Conservation (phyloP, 2,329 filamentous ascomycete species). For the Cladophialophora carrionii region DNA sequence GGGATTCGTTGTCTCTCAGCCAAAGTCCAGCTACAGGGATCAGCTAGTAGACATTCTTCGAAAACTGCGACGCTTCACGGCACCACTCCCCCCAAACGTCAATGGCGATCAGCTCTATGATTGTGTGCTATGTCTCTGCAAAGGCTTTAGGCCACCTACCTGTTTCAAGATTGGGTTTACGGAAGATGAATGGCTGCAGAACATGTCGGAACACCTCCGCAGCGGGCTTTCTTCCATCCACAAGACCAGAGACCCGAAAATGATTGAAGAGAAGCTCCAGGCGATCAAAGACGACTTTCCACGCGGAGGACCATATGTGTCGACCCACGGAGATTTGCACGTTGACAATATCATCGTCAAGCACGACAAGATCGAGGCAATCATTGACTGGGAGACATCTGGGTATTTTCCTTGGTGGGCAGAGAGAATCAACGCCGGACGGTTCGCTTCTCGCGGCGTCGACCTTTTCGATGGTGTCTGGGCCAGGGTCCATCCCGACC, state of each 20-base stretch:
- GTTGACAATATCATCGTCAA: slow-evolving; percentile 40
- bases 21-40: background rate
- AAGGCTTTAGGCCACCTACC: background rate
- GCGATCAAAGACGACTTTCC: slow-evolving; percentile 28
- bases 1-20: background rate
- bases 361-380: slow-evolving; percentile 37
- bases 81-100: slow-evolving; percentile 14
- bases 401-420: slow-evolving; percentile 37
- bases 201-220: slow-evolving; percentile 2
- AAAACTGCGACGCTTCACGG: background rate
- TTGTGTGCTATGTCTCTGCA: background rate
- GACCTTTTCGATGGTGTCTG: background rate
- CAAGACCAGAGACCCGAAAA: background rate
- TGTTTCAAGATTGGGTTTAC: slow-evolving; percentile 15
- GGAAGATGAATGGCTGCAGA: slow-evolving; percentile 18
- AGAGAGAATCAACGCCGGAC: background rate
- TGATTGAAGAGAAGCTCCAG: slow-evolving; percentile 19
- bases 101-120: slow-evolving; percentile 16
- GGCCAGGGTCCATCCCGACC: background rate
- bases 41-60: background rate
- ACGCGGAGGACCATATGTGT: slow-evolving; percentile 37
- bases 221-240: background rate
- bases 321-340: slow-evolving; percentile 40
- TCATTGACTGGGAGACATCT: slow-evolving; percentile 40
- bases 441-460: background rate